phyloP scores from a whole-genome alignment of 176 grass and related monocot genomes.

The Musa acuminata region DNA sequence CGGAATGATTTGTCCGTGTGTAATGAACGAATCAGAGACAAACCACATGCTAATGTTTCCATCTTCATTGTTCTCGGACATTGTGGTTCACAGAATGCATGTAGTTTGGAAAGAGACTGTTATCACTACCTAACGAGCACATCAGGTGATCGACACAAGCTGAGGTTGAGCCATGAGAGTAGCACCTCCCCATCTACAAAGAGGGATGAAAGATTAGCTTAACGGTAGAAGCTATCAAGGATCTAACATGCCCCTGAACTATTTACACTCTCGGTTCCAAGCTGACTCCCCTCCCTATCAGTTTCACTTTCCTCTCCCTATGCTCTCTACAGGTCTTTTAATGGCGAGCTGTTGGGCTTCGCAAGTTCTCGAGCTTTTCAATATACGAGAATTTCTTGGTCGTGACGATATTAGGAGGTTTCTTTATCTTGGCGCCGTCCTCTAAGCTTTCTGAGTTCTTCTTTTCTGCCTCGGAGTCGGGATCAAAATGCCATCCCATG shows the following conservation, averaged over 20 bases:
- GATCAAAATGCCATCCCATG: constrained; percentile 20
- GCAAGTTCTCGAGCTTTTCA: constrained; percentile 15
- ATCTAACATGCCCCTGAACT: constrained; percentile 4
- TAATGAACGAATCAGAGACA: no score
- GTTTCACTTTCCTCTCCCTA: background rate
- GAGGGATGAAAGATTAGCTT: constrained; percentile 2
- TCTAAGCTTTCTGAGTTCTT: background rate
- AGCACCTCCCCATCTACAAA: background rate
- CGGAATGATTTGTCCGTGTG: no score
- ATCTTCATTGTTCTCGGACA: no score
- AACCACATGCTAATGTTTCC: no score
- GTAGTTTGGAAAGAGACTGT: no score
- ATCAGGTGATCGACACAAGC: background rate
- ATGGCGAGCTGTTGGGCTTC: constrained; percentile 10
- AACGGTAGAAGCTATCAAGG: background rate
- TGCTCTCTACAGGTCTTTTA: background rate
- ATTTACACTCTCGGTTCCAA: background rate
- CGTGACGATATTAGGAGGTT: constrained; percentile 2
- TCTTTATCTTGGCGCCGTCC: constrained; percentile 6
- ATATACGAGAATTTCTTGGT: constrained; percentile 15
- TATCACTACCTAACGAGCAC: no score
- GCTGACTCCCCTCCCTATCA: background rate
- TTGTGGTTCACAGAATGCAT: no score
- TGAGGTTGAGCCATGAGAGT: background rate
- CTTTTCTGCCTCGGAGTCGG: constrained; percentile 2